These are phyloP conservation scores for Medicago truncatula DNA, from an alignment of 306 rosid genomes.

Conservation along the genomic window DNA sequence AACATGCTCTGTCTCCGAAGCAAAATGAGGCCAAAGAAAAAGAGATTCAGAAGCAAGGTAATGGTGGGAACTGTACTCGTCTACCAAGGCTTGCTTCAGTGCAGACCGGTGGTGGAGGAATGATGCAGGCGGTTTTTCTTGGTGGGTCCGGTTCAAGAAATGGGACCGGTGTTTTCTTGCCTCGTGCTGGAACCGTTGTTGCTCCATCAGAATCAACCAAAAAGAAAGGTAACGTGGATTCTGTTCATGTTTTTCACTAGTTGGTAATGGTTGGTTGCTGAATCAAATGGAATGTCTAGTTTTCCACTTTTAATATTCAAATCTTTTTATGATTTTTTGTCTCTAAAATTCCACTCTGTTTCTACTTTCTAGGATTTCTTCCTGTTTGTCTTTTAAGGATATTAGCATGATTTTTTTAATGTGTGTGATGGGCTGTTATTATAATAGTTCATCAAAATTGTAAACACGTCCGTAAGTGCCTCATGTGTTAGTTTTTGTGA, in stretches of 20 bases:
- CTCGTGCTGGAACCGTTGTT: slow-evolving; percentile 45
- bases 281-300: slow-evolving; percentile 38
- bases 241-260: not conserved
- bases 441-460: too few relatives aligned
- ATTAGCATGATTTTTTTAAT: too few relatives aligned
- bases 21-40: slow-evolving; percentile 6
- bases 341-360: not conserved
- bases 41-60: slow-evolving; percentile 33
- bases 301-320: not conserved
- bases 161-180: slow-evolving; percentile 93
- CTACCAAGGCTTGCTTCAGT: not conserved
- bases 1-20: slow-evolving; percentile 36
- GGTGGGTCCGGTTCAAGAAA: slow-evolving; percentile 48
- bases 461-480: too few relatives aligned
- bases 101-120: slow-evolving; percentile 29
- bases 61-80: slow-evolving; percentile 28
- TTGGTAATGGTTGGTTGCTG: slow-evolving; percentile 13
- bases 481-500: too few relatives aligned
- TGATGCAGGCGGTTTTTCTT: slow-evolving; percentile 47
- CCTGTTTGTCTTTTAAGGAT: not conserved
- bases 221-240: slow-evolving; percentile 42
- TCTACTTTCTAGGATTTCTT: not conserved
- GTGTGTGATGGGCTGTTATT: too few relatives aligned
- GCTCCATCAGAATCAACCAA: slow-evolving; percentile 41
- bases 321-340: not conserved